Evolutionary conservation across 257 asterid genomes (phyloP).

Genomic region (Prunella vulgaris): DNA sequence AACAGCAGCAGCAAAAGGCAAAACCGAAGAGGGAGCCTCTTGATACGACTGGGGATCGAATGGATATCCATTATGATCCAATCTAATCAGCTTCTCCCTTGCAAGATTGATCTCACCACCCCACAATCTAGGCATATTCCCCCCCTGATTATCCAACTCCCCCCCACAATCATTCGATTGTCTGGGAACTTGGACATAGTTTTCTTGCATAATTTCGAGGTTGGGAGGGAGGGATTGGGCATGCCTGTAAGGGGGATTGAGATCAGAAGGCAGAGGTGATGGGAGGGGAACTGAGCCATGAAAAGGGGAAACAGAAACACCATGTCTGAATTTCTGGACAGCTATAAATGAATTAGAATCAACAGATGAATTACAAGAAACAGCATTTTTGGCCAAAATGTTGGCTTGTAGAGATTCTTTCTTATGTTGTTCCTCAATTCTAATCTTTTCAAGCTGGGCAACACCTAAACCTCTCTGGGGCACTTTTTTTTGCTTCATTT

Average conservation of each 20-base stretch:
- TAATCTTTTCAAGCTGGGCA: conserved; percentile 89
- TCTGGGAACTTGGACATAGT: conserved; percentile 29
- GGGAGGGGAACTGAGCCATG: conserved; percentile 22
- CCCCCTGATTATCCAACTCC: conserved; percentile 18
- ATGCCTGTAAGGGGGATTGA: conserved; percentile 35
- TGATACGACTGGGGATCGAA: conserved; percentile 29
- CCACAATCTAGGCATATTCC: conserved; percentile 35
- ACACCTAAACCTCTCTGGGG: conserved; percentile 96
- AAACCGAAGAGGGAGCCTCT: conserved; percentile 15
- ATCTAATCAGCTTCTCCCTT: conserved; percentile 26
- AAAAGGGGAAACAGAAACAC: conserved; percentile 31
- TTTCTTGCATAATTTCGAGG: conserved; percentile 32
- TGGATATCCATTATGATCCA: conserved; percentile 35
- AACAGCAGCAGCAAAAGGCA: conserved; percentile 27
- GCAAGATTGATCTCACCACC: conserved; percentile 37
- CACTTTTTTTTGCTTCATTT: conserved; percentile 65
- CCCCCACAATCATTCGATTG: conserved; percentile 18
- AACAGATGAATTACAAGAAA: conserved; percentile 31
- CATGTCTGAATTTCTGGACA: conserved; percentile 33
- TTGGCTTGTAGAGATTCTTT: conserved; percentile 41
- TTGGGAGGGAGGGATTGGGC: conserved; percentile 36
- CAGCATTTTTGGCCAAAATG: conserved; percentile 30
- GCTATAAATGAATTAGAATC: conserved; percentile 25
- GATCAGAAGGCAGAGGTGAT: conserved; percentile 29
- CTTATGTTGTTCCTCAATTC: conserved; percentile 65